Conservation (phyloP, 192 early-diverging fungal genomes). For the Coemansia sp. region DNA sequence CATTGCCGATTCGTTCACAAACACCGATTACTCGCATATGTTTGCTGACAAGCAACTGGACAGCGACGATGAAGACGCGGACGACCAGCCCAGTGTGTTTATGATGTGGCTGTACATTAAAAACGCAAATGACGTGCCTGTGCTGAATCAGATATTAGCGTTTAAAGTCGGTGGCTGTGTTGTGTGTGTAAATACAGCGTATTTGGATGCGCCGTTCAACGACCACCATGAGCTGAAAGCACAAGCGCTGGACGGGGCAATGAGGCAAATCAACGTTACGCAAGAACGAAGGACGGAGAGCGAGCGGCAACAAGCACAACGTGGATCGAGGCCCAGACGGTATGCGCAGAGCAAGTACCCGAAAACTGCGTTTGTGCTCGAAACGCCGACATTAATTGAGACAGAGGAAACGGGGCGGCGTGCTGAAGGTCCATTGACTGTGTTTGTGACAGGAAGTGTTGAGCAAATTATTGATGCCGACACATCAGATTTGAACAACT, state of each 20-base stretch:
- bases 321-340: not conserved
- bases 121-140: not conserved
- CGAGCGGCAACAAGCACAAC: not conserved
- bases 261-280: slow-evolving; percentile 35
- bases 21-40: not conserved
- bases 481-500: slow-evolving; percentile 31
- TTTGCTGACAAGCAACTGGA: not conserved
- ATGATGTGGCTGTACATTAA: slow-evolving; percentile 6
- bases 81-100: slow-evolving; percentile 5
- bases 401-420: slow-evolving; percentile 10
- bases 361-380: slow-evolving; percentile 13
- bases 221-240: slow-evolving; percentile 35
- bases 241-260: slow-evolving; percentile 46
- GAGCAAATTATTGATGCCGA: slow-evolving; percentile 37
- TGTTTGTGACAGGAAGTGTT: slow-evolving; percentile 36
- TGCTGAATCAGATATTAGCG: not conserved
- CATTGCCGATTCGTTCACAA: slow-evolving; percentile 5
- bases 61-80: not conserved
- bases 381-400: slow-evolving; percentile 2
- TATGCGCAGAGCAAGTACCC: slow-evolving; percentile 5
- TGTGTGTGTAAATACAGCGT: slow-evolving; percentile 25
- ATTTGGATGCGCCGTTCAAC: slow-evolving; percentile 29
- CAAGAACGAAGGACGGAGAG: not conserved
- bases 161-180: slow-evolving; percentile 7
- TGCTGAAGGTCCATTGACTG: slow-evolving; percentile 26